Conservation (phyloP, 169 alveolate genomes). For the Ichthyophthirius multifiliis region DNA sequence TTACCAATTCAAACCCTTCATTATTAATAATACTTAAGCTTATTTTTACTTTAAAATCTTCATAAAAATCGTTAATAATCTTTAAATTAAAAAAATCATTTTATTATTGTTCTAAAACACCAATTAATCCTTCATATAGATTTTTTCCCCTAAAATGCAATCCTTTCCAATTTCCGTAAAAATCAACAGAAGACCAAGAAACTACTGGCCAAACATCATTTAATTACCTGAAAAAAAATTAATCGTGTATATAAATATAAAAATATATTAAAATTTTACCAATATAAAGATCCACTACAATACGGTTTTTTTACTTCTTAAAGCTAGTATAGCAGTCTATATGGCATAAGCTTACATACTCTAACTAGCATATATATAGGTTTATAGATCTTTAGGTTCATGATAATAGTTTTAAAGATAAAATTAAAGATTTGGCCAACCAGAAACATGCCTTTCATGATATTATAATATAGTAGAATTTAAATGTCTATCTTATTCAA, state of each 20-base stretch:
- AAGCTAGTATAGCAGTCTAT: slow-evolving; percentile 62
- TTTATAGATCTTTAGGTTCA: slow-evolving; percentile 11
- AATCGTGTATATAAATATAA: neutral
- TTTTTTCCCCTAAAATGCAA: slow-evolving; percentile 56
- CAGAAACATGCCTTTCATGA: slow-evolving; percentile 66
- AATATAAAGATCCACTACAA: slow-evolving; percentile 65
- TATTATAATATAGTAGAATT: slow-evolving; percentile 54
- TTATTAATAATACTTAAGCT: neutral
- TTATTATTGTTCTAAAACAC: neutral
- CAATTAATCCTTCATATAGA: slow-evolving; percentile 39
- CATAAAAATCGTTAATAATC: neutral
- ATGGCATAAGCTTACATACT: slow-evolving; percentile 51
- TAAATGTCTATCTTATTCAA: slow-evolving; percentile 45
- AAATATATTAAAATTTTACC: slow-evolving; percentile 27
- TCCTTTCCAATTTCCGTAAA: slow-evolving; percentile 72
- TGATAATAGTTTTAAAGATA: slow-evolving; percentile 24
- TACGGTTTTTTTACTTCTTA: slow-evolving; percentile 64
- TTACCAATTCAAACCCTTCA: neutral
- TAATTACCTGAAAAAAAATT: neutral
- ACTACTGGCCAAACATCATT: slow-evolving; percentile 81
- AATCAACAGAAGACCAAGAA: slow-evolving; percentile 80
- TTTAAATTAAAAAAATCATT: neutral
- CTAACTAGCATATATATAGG: slow-evolving; percentile 8
- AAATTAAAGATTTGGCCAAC: slow-evolving; percentile 30
- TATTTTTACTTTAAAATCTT: neutral